Percentiles rank a stretch among this genome's conserved stretches.
These are phyloP conservation scores for Fusarium pseudocircinatum DNA, from an alignment of 2,329 filamentous ascomycete species.

Conservation along the genomic window DNA sequence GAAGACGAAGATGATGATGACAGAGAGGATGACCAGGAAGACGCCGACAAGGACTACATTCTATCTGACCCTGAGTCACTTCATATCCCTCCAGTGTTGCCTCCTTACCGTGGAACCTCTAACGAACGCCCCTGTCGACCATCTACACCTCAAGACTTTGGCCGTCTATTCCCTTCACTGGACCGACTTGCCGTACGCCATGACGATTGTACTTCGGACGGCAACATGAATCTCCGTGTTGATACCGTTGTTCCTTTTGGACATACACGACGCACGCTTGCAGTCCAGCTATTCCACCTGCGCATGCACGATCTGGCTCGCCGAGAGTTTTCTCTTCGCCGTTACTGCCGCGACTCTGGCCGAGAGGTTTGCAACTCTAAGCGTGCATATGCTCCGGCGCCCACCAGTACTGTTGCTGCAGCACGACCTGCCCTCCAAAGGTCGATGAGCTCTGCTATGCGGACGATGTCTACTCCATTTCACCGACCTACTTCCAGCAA, in stretches of 20 bases:
- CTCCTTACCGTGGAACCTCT: constrained; percentile 68
- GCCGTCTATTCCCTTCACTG: constrained; percentile 84
- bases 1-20: constrained; percentile 50
- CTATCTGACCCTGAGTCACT: constrained; percentile 42
- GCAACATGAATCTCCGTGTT: constrained; percentile 95
- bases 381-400: constrained; percentile 64
- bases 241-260: constrained; percentile 75
- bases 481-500: constrained; percentile 42
- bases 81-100: constrained; percentile 61
- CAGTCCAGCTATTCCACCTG: constrained; percentile 85
- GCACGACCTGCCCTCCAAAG: constrained; percentile 59
- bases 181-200: constrained; percentile 85
- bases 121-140: constrained; percentile 72
- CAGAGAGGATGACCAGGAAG: constrained; percentile 41
- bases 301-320: constrained; percentile 91
- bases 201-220: constrained; percentile 88
- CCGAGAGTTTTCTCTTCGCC: constrained; percentile 87
- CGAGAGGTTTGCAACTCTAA: constrained; percentile 90
- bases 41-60: constrained; percentile 41
- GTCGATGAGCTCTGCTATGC: constrained; percentile 57
- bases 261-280: constrained; percentile 71
- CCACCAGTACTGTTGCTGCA: constrained; percentile 38
- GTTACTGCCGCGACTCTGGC: constrained; percentile 92
- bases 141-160: constrained; percentile 84
- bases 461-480: constrained; percentile 53